Evolutionary conservation across 176 grass and related monocot genomes (phyloP), one percentile per base, ranked within the genome.

Genomic region (Hyparrhenia diplandra): DNA sequence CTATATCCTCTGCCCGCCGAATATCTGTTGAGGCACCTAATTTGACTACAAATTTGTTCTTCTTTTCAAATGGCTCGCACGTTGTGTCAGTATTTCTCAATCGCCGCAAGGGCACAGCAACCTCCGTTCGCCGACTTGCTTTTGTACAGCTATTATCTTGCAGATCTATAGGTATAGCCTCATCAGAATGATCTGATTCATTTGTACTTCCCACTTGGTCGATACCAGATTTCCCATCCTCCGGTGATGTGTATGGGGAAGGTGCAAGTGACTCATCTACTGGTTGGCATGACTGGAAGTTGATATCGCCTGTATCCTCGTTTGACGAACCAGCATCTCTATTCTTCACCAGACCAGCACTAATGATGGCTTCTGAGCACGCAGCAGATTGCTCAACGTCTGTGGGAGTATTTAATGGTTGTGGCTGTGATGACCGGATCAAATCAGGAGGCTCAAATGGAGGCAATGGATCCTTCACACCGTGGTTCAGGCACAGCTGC

Each of bases 401-500:
- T 64, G 62, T 67, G 45, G 21, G 61, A 83, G 67, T 82, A 67
- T 62, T 67, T 49, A 85, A 49, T 45, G 84, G 78, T 32, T 29
- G 80, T n/a, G n/a, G n/a, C n/a, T n/a, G n/a, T n/a, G n/a, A n/a
- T 62, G 79, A 81, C 77, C 91, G 85, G 54, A 93, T 87, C 75
- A 85, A 80, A 89, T 91, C 79, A 1, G 93, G 88, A 40, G 89
- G 90, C 86, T 99, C 93, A 47, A 95, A 99, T 70, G 96, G 96
- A 51, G 96, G 93, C 41, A 99, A 47, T 51, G 87, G 62, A 91
- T 93, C 68, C 73, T 90, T 90, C 64, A 93, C 72, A 70, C 96
- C 90, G 71, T 67, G 83, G 58, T 93, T 95, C 51, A 93, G 67
- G 83, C 79, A 95, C 86, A 99, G 86, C 75, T 91, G 86, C 76